Percentiles rank a stretch among this genome's conserved stretches.
These are phyloP conservation scores for Calonectria leucothoes DNA, from an alignment of 2,329 filamentous ascomycete species.

Conservation along the genomic window DNA sequence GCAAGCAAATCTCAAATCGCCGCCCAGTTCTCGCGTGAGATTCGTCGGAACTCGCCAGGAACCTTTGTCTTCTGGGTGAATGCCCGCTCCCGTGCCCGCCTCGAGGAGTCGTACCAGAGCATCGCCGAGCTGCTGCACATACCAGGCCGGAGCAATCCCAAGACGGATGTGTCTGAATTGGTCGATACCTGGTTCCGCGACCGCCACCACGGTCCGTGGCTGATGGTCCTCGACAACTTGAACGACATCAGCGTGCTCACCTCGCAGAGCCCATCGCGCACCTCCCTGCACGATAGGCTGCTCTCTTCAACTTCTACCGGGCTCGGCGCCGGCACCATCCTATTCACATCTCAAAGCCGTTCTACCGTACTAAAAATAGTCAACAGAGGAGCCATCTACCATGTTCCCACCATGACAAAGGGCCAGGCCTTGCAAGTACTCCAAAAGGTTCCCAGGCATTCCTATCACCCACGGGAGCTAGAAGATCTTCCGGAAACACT, in stretches of 20 bases:
- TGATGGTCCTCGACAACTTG: conserved; percentile 12
- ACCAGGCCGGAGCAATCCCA: conserved; percentile 3
- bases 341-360: background rate
- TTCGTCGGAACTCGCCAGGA: background rate
- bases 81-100: conserved; percentile 3
- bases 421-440: background rate
- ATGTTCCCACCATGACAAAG: background rate
- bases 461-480: background rate
- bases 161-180: conserved; percentile 9
- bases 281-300: background rate
- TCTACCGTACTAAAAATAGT: background rate
- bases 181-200: conserved; percentile 10
- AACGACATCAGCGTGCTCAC: background rate
- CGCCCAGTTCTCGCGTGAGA: conserved; percentile 12
- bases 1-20: conserved; percentile 23
- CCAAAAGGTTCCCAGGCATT: background rate
- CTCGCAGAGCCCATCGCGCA: background rate
- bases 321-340: background rate
- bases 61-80: conserved; percentile 18
- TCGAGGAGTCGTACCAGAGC: conserved; percentile 17
- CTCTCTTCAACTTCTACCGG: background rate
- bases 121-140: conserved; percentile 17
- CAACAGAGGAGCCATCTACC: background rate
- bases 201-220: conserved; percentile 1
- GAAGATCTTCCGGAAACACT: background rate